phyloP scores from a whole-genome alignment of 2,329 filamentous ascomycete species.

The Harringtonia aguacate region DNA sequence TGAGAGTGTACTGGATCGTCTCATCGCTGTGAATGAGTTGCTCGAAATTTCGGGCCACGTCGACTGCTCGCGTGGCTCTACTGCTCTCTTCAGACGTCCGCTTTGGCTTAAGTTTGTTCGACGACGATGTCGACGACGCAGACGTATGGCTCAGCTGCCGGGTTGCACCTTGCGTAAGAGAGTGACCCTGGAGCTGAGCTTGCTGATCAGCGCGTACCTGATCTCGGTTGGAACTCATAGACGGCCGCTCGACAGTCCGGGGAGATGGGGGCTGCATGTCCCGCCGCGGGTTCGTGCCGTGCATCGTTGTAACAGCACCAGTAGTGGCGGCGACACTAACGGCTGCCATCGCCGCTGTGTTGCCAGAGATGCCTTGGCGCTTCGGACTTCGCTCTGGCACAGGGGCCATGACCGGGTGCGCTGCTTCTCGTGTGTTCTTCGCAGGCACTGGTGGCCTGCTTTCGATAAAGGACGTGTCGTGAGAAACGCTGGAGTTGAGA shows the following conservation, averaged over 20 bases:
- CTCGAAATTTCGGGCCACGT: constrained; percentile 61
- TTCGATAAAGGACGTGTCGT: constrained; percentile 22
- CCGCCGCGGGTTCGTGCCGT: no score
- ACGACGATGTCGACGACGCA: constrained; percentile 39
- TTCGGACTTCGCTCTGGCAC: constrained; percentile 13
- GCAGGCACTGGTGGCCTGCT: constrained; percentile 22
- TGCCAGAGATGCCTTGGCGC: no score
- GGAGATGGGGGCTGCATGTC: no score
- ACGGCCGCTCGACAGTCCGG: background rate
- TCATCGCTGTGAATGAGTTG: constrained; percentile 72
- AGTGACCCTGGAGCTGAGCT: constrained; percentile 1
- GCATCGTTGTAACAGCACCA: background rate
- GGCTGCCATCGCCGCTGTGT: no score
- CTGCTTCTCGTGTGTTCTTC: constrained; percentile 17
- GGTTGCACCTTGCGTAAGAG: background rate
- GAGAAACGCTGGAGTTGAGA: constrained; percentile 19
- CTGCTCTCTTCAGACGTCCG: constrained; percentile 49
- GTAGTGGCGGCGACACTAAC: no score
- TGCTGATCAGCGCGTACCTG: background rate
- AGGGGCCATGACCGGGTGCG: background rate
- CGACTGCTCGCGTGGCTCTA: constrained; percentile 35
- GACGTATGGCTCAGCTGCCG: constrained; percentile 34
- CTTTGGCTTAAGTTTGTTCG: constrained; percentile 39
- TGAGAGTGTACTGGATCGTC: constrained; percentile 74
- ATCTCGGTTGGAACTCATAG: background rate